Conservation (phyloP, 1,284 basidiomycete species). For the Microbotryomycetes sp. region DNA sequence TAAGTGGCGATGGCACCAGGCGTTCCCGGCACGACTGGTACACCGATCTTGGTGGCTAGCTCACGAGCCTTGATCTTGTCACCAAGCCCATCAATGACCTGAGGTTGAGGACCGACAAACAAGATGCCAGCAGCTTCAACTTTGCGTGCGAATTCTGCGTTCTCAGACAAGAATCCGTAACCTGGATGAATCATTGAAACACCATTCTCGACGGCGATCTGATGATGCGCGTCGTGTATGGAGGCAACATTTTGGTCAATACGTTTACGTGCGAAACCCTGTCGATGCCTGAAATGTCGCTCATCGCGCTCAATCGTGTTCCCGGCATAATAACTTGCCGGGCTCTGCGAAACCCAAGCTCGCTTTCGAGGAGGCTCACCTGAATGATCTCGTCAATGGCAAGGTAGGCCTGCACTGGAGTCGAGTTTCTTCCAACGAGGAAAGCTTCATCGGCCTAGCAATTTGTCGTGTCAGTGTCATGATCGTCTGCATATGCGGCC, state of each 20-base stretch:
- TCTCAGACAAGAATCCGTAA: conserved; percentile 97
- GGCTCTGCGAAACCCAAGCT: no score
- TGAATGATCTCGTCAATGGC: conserved; percentile 92
- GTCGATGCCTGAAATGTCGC: no score
- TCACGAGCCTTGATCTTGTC: conserved; percentile 89
- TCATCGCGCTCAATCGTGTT: no score
- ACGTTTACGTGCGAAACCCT: no score
- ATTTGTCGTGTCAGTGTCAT: neutral
- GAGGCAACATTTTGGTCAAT: no score
- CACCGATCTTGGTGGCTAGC: conserved; percentile 73
- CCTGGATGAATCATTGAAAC: conserved; percentile 99
- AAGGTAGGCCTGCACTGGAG: conserved; percentile 94
- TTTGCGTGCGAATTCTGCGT: conserved; percentile 88
- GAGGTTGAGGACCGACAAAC: conserved; percentile 92
- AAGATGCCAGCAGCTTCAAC: conserved; percentile 96
- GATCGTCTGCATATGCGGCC: no score
- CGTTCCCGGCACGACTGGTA: conserved; percentile 96
- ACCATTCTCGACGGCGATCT: conserved; percentile 82
- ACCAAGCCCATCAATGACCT: conserved; percentile 94
- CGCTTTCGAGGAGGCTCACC: conserved; percentile 24
- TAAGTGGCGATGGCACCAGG: conserved; percentile 84
- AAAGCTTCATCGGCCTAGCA: conserved; percentile 97
- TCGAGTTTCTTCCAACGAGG: conserved; percentile 90
- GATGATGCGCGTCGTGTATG: conserved; percentile 23
- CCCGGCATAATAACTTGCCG: no score